phyloP scores from a whole-genome alignment of 2,329 filamentous ascomycete genomes.

The Talaromyces marneffei region DNA sequence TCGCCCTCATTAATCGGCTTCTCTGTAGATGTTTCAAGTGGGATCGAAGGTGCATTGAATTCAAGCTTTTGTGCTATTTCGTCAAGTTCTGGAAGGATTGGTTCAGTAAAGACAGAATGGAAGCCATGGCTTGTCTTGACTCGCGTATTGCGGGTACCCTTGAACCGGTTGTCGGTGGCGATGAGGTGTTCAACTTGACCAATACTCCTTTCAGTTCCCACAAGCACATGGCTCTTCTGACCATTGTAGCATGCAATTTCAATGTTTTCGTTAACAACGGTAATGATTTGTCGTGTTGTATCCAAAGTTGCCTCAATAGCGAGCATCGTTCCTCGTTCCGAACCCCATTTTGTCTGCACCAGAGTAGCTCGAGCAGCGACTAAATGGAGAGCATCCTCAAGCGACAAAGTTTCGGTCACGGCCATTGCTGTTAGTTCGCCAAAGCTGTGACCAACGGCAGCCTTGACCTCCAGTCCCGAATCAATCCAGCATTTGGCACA shows the following conservation, averaged over 20 bases:
- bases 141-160: not conserved
- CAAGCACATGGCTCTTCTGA: constrained; percentile 19
- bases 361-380: constrained; percentile 28
- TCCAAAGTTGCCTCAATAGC: constrained; percentile 23
- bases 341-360: constrained; percentile 28
- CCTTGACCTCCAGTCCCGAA: not conserved
- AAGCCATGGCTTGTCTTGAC: constrained; percentile 11
- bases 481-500: constrained; percentile 4
- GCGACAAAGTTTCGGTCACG: constrained; percentile 11
- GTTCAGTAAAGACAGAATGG: constrained; percentile 8
- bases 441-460: constrained; percentile 17
- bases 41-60: not conserved
- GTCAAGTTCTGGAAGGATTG: constrained; percentile 5
- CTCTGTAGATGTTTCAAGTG: constrained; percentile 7
- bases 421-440: constrained; percentile 17
- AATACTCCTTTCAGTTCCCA: constrained; percentile 16
- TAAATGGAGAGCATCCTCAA: constrained; percentile 25
- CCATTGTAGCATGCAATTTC: constrained; percentile 27
- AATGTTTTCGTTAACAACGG: constrained; percentile 17
- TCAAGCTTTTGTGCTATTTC: not conserved
- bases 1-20: not conserved
- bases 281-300: not conserved
- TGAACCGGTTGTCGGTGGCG: not conserved
- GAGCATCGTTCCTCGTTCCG: constrained; percentile 31
- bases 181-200: constrained; percentile 11